Conservation (phyloP, 441 rosid genomes). For the Hura crepitans region DNA sequence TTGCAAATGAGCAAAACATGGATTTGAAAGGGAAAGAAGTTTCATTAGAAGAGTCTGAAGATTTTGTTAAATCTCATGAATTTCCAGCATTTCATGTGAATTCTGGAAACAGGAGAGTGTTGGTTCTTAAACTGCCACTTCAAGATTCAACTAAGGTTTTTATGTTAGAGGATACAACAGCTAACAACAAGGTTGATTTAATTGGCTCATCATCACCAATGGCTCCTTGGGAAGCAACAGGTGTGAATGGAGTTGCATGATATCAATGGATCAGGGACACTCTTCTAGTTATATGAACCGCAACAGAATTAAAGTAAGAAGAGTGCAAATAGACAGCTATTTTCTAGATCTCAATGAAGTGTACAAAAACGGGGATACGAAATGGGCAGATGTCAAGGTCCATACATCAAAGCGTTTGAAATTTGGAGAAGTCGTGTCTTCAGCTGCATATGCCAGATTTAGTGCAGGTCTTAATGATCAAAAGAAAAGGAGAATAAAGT, state of each 20-base stretch:
- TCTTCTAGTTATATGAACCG: slow-evolving; percentile 29
- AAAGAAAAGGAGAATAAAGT: slow-evolving; percentile 33
- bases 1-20: slow-evolving; percentile 45
- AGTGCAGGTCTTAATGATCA: slow-evolving; percentile 22
- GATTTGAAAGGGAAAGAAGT: slow-evolving; percentile 70
- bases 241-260: slow-evolving; percentile 32
- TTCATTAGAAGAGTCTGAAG: slow-evolving; percentile 47
- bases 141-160: slow-evolving; percentile 49
- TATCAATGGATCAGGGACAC: slow-evolving; percentile 30
- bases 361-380: slow-evolving; percentile 50
- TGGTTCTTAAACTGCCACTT: slow-evolving; percentile 74
- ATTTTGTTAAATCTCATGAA: slow-evolving; percentile 36
- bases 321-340: slow-evolving; percentile 29
- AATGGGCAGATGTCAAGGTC: slow-evolving; percentile 86
- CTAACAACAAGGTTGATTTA: slow-evolving; percentile 27
- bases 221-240: slow-evolving; percentile 29
- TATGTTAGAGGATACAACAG: slow-evolving; percentile 29
- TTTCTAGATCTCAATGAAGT: slow-evolving; percentile 40
- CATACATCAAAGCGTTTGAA: slow-evolving; percentile 72
- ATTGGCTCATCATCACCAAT: slow-evolving; percentile 51
- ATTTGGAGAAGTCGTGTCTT: slow-evolving; percentile 46
- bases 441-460: slow-evolving; percentile 34
- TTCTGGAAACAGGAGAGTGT: slow-evolving; percentile 52
- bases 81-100: slow-evolving; percentile 41
- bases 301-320: slow-evolving; percentile 27